phyloP scores from a whole-genome alignment of 108 stramenopile species.

The Fragilaria radians region DNA sequence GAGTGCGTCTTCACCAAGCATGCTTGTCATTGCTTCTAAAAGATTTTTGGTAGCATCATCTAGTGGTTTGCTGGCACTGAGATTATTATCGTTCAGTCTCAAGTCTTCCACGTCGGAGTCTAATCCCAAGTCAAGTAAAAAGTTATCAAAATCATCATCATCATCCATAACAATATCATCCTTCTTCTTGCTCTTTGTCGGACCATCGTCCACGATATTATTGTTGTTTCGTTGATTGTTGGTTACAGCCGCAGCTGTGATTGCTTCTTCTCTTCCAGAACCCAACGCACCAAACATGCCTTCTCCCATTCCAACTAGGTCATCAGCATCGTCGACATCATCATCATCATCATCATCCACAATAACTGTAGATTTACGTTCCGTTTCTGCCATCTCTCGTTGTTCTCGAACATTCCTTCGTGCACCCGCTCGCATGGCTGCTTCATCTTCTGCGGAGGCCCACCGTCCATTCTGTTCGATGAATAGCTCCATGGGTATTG shows the following conservation, averaged over 20 bases:
- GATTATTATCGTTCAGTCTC: not conserved
- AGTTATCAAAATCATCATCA: slow-evolving; percentile 46
- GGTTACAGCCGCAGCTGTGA: slow-evolving; percentile 33
- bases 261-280: slow-evolving; percentile 33
- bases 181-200: too few relatives aligned
- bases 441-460: slow-evolving; percentile 79
- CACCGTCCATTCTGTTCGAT: slow-evolving; percentile 74
- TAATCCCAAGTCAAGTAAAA: slow-evolving; percentile 64
- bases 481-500: slow-evolving; percentile 76
- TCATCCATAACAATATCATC: slow-evolving; percentile 13
- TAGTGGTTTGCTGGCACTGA: not conserved
- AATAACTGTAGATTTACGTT: slow-evolving; percentile 43
- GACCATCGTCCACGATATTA: slow-evolving; percentile 21
- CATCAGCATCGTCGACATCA: slow-evolving; percentile 25
- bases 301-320: slow-evolving; percentile 38
- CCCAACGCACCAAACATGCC: slow-evolving; percentile 67
- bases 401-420: slow-evolving; percentile 57
- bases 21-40: not conserved
- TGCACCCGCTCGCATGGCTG: slow-evolving; percentile 72
- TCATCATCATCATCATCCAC: slow-evolving; percentile 77
- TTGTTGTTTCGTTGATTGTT: not conserved
- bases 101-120: not conserved
- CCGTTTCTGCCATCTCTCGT: slow-evolving; percentile 62
- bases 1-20: not conserved
- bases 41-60: not conserved